Base-by-base conservation (phyloP, 108 stramenopile species). In the Epipyxis sp. region DNA sequence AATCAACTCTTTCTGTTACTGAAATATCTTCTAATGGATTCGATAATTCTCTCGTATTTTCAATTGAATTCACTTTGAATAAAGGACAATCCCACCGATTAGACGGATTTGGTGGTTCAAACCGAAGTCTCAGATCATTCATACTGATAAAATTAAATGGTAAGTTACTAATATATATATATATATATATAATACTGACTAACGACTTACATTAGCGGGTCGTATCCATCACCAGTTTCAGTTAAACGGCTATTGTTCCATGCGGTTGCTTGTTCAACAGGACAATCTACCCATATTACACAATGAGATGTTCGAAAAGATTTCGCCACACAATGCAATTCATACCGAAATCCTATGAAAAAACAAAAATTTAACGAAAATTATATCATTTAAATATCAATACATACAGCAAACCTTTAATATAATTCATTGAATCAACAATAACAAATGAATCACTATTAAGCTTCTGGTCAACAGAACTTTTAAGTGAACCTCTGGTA, bases 71-170 rank as follows among this genome's bases (percentile, higher is more conserved):
- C 46, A 74, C 71, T 54, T 20, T 3, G 25, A 74, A 74, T 3
- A 74, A 42, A 13, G 71, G 71, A 34, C 43, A 43, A 57, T 74
- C 71, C 71, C 71, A 74, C 42, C 71, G 44, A 57, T 74, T 74
- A 10, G 13, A 13, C 10, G 16, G n/a, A 74, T 74, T 74, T 13
- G 71, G 71, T 6, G 20, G n/a, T 32, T 74, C 71, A 39, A 74
- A 74, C n/a, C 71, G 71, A 16, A 6, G 16, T 42, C 71, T 29
- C 32, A 74, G 25, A 6, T 74, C 71, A 37, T 35, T 39, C 71
- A 74, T 13, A 25, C 65, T 68, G 65, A 16, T 20, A 16, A 37
- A 20, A 13, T 20, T 16, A 37, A 37, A 41, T 68, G 39, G 40
- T 37, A 13, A 20, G 29, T 25, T 37, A 20, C 40, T 20, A 68